A percentile compares a stretch with the other conserved stretches of the same genome.
Evolutionary conservation across 805 yeast species (phyloP).

Genomic region (Kluyveromyces aestuarii): DNA sequence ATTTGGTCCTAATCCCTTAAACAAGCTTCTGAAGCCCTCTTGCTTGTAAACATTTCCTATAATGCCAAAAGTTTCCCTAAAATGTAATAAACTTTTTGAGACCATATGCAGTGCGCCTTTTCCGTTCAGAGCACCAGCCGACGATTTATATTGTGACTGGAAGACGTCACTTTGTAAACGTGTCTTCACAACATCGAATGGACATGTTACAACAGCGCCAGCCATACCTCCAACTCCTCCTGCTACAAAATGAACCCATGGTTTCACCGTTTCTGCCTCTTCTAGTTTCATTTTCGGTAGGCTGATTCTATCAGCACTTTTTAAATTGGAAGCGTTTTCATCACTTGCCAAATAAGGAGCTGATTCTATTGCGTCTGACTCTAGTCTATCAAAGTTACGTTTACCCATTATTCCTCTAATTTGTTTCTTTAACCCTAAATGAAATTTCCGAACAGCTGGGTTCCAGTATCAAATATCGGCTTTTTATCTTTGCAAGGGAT

Average conservation of each 20-base stretch:
- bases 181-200: conserved; percentile 93
- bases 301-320: conserved; percentile 26
- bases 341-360: conserved; percentile 59
- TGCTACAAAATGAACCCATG: conserved; percentile 79
- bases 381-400: conserved; percentile 29
- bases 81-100: conserved; percentile 40
- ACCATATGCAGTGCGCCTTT: conserved; percentile 31
- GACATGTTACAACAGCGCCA: conserved; percentile 90
- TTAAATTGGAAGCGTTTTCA: conserved; percentile 52
- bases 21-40: conserved; percentile 83
- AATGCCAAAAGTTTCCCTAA: conserved; percentile 72
- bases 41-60: conserved; percentile 53
- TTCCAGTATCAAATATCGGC: not conserved
- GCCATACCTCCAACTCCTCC: conserved; percentile 97
- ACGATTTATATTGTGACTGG: conserved; percentile 39
- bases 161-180: conserved; percentile 87
- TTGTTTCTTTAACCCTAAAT: not conserved
- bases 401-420: conserved; percentile 15
- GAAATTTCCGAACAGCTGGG: not conserved
- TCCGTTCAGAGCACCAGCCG: conserved; percentile 5
- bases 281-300: not conserved
- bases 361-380: conserved; percentile 49
- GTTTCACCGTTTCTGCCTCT: conserved; percentile 27
- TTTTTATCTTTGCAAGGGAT: not conserved
- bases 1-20: conserved; percentile 94